Conservation (phyloP, 1,284 basidiomycete genomes). For the Ceratobasidium sp. region DNA sequence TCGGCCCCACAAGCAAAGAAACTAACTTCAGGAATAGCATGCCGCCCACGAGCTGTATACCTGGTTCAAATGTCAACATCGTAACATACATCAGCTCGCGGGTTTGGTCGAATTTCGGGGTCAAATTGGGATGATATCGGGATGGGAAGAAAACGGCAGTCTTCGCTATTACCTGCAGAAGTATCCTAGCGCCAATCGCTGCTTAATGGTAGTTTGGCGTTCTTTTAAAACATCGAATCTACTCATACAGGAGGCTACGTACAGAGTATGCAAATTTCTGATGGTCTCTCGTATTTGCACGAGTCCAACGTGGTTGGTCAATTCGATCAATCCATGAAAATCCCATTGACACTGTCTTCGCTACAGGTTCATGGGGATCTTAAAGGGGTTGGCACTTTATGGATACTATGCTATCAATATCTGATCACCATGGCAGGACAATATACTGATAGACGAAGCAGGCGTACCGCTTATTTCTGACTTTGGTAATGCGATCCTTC, state of each 20-base stretch:
- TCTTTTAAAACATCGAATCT: neutral
- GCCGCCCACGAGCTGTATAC: neutral
- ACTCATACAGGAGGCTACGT: too few species aligned
- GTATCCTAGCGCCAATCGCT: neutral
- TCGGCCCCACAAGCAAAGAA: too few species aligned
- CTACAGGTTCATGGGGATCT: conserved; percentile 22
- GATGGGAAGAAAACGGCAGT: neutral
- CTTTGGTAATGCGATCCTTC: conserved; percentile 1
- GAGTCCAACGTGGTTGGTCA: neutral
- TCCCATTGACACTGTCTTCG: neutral
- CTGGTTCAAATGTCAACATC: conserved; percentile 4
- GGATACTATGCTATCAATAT: too few species aligned
- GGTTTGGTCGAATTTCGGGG: conserved; percentile 5
- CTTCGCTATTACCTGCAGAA: neutral
- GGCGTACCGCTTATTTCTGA: neutral
- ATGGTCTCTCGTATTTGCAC: conserved; percentile 4
- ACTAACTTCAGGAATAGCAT: neutral
- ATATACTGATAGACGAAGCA: neutral
- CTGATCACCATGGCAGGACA: too few species aligned
- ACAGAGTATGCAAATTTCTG: neutral
- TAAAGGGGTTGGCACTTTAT: too few species aligned
- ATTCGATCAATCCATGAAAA: neutral
- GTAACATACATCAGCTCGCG: neutral
- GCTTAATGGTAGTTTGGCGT: neutral
- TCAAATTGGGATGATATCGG: conserved; percentile 3